These are phyloP conservation scores for Sporobolomyces roseus DNA, from an alignment of 768 basidiomycete genomes.

Conservation along the genomic window DNA sequence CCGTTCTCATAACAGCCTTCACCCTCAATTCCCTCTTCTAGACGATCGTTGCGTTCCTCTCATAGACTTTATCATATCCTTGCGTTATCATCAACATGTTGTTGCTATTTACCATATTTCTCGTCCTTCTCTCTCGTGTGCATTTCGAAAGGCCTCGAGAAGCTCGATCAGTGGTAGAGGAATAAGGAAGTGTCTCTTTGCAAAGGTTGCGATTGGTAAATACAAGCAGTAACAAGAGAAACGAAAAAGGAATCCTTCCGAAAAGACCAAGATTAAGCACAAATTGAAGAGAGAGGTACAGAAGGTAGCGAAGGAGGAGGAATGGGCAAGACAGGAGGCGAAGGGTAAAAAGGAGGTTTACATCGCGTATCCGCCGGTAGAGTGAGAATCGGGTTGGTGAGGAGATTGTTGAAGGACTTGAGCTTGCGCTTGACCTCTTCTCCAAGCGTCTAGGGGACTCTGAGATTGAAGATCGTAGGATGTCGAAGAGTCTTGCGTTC, in stretches of 20 bases:
- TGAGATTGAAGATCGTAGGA: conserved; percentile 8
- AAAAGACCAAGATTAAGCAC: background rate
- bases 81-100: too few species aligned
- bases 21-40: conserved; percentile 51
- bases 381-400: background rate
- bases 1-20: conserved; percentile 51
- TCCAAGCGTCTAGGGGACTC: conserved; percentile 16
- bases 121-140: too few species aligned
- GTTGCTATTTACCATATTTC: too few species aligned
- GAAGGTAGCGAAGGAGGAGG: background rate
- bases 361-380: background rate
- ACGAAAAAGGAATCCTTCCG: background rate
- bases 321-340: background rate
- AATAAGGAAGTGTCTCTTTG: conserved; percentile 1
- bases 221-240: conserved; percentile 1
- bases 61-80: too few species aligned
- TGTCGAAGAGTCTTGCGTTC: background rate
- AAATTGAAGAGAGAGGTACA: background rate
- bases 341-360: background rate
- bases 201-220: background rate
- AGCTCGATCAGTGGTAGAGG: too few species aligned
- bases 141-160: too few species aligned
- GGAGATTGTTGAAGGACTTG: conserved; percentile 1
- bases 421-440: conserved; percentile 7
- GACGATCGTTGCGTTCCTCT: too few species aligned